Evolutionary conservation across 495 filamentous ascomycete species (phyloP), one percentile per base, ranked within the genome.

Genomic region (Penicillium atrosanguineum): DNA sequence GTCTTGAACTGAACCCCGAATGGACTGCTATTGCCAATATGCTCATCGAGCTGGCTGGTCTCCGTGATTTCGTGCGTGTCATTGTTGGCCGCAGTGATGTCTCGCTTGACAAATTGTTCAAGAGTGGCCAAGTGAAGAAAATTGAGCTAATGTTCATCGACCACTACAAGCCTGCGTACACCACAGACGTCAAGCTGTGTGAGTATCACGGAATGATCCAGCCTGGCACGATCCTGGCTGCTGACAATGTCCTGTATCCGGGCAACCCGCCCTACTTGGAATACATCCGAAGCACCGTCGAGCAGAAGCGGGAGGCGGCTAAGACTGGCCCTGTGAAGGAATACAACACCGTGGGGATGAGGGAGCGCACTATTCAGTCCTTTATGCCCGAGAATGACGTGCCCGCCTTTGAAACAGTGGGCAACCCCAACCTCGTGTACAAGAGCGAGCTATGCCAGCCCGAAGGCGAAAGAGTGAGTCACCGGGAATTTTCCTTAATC

Each of bases 81-180:
- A 61, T 86, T 0, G 81, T 89, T 25, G 88, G 87, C 7, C 72
- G 83, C 2, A 86, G 84, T 39, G 80, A 84, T 40, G 64, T 71
- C 7, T 83, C 82, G 0, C 70, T 91, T 26, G 71, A 75, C 47
- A 76, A 80, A 11, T 69, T 90, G 3, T 68, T 78, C 34, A 56
- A 60, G 1, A 70, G 74, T 7, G 85, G 85, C 0, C 54, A 59
- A 4, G 63, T 91, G 2, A 70, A 68, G 31, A 69, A 77, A 36
- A 78, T 91, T 37, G 87, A 88, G 47, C 68, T 91, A 9, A 65
- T 89, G 54, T 90, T 91, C 60, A 70, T 92, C 28, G 88, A 91
- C 48, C 88, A 91, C 57, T 83, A 83, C 62, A 90, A 91, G 60
- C 84, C 84, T 0, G 78, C 81, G 0, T 91, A 91, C 53, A 81